A percentile compares a stretch with the other conserved stretches of the same genome.
These are phyloP conservation scores for Cryptosporidium bovis DNA, from an alignment of 169 alveolate species.

Conservation along the genomic window DNA sequence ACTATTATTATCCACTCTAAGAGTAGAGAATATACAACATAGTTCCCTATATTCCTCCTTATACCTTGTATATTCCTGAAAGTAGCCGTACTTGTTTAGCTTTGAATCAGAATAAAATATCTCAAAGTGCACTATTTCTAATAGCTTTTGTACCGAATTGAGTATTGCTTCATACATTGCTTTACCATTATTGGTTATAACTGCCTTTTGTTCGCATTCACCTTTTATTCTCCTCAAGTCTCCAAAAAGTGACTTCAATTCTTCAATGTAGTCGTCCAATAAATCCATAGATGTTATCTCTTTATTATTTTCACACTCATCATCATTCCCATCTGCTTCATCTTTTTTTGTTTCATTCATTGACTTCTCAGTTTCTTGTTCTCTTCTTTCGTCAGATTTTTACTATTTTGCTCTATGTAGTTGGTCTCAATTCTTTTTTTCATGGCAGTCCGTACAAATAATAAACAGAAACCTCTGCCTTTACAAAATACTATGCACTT, in stretches of 20 bases:
- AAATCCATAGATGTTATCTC: neutral
- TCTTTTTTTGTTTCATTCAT: neutral
- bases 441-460: no score
- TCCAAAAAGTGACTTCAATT: slow-evolving; percentile 11
- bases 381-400: no score
- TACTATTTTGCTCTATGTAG: no score
- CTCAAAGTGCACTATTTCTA: slow-evolving; percentile 38
- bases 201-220: neutral
- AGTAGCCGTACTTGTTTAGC: slow-evolving; percentile 12
- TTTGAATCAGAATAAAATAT: slow-evolving; percentile 21
- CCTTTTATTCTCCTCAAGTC: slow-evolving; percentile 4
- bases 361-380: no score
- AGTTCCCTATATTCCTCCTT: slow-evolving; percentile 7
- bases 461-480: no score
- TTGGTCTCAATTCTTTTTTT: no score
- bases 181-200: neutral
- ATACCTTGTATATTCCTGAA: slow-evolving; percentile 14
- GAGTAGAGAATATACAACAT: slow-evolving; percentile 4
- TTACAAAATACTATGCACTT: no score
- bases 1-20: neutral
- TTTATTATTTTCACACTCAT: neutral
- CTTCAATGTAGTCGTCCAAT: slow-evolving; percentile 14
- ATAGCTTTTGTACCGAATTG: slow-evolving; percentile 9
- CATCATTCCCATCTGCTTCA: neutral
- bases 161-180: slow-evolving; percentile 9